Evolutionary conservation across 495 filamentous ascomycete genomes (phyloP).

Genomic region (Tuber borchii): DNA sequence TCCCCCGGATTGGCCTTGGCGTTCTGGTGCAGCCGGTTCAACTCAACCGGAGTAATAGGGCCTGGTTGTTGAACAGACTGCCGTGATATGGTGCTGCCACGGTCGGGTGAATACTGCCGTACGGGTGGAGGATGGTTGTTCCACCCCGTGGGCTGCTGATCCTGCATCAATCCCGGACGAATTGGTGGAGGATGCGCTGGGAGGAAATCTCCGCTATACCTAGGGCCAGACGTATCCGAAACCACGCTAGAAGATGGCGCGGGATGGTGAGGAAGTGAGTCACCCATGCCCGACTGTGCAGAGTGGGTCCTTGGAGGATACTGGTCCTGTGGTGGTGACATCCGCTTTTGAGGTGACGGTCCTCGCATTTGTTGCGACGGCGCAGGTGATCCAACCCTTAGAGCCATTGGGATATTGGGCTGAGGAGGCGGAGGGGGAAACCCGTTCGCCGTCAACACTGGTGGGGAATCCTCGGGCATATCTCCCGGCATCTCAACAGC

Average conservation of each 20-base stretch:
- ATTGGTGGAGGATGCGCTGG: conserved; percentile 75
- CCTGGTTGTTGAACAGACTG: conserved; percentile 17
- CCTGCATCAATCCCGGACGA: conserved; percentile 62
- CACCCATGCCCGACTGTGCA: conserved; percentile 15
- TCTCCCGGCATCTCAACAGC: conserved; percentile 25
- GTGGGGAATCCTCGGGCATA: conserved; percentile 11
- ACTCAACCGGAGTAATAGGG: conserved; percentile 69
- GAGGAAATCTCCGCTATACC: conserved; percentile 51
- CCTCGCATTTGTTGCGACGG: conserved; percentile 15
- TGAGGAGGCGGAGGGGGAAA: conserved; percentile 41
- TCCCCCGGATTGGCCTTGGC: conserved; percentile 65
- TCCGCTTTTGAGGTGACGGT: conserved; percentile 6
- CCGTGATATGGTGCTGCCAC: conserved; percentile 11
- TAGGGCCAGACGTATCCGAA: conserved; percentile 11
- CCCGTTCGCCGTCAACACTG: conserved; percentile 32
- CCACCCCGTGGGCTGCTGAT: conserved; percentile 43
- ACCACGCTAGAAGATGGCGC: conserved; percentile 43
- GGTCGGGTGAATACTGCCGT: conserved; percentile 38
- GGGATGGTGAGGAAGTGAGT: conserved; percentile 38
- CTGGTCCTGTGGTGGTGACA: conserved; percentile 12
- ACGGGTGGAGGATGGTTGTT: conserved; percentile 40
- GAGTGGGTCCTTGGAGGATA: conserved; percentile 18
- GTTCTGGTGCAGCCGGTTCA: conserved; percentile 63
- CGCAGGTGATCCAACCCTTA: conserved; percentile 26
- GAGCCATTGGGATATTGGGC: conserved; percentile 39